Evolutionary conservation across 352 stramenopile species (phyloP), one percentile per base, ranked within the genome.

Genomic region (Phytophthora capsici): DNA sequence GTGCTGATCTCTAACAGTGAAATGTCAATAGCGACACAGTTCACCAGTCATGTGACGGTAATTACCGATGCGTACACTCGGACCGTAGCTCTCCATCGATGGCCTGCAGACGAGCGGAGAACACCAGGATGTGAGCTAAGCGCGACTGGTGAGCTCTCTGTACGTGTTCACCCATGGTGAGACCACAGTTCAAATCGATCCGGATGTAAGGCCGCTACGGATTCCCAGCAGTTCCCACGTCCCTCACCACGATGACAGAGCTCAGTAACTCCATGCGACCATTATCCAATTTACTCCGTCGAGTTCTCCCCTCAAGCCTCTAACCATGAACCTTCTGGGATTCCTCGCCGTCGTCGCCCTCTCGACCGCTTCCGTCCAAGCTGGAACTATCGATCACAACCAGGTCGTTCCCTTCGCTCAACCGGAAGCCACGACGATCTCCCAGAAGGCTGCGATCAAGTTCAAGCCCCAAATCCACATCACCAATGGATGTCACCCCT

Each of bases 401-500:
- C 28, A 61, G 46, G 41, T 61, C 6, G 41, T 53, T 1, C 53
- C 53, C 19, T 54, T 61, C 22, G 28, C 53, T 20, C 41, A 61
- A n/a, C 41, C 53, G 6, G 41, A 61, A 45, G 53, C 53, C 52
- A n/a, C 36, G 4, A 61, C 41, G 7, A 61, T 61, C 41, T 53
- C 53, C 16, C 53, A 61, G 17, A 53, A 61, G 28, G 53, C 53
- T 19, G 53, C 40, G 6, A 28, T 61, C 41, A 61, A 61, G 41
- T 61, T 61, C 53, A 61, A 61, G 28, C 53, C 53, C 28, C 62
- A 74, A 49, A 62, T 79, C 40, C 47, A 70, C 46, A 73, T 75
- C 58, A 65, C 57, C 38, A 79, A 76, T 16, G 53, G 53, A n/a
- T 79, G 71, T 46, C 60, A 70, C 28, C 49, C 71, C 34, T 79